Evolutionary conservation across 1,284 basidiomycete species (phyloP).

Genomic region (Cystobasidium sp.): DNA sequence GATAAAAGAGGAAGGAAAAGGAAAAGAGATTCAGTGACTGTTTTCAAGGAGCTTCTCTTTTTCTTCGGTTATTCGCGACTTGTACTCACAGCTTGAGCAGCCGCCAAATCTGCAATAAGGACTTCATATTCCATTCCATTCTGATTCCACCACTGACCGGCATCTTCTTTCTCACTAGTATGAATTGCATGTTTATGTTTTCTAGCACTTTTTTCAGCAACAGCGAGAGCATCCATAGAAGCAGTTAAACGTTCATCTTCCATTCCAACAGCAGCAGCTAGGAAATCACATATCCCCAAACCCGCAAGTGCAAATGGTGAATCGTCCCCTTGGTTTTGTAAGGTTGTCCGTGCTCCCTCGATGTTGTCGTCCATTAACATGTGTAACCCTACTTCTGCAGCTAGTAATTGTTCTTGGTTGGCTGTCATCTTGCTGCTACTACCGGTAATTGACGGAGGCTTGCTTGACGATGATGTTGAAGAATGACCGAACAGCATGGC

Average conservation of each 20-base stretch:
- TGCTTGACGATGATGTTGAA: not conserved
- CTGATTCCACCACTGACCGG: conserved; percentile 46
- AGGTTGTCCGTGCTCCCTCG: conserved; percentile 24
- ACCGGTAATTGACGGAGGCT: not conserved
- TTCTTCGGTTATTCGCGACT: not conserved
- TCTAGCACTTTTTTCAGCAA: conserved; percentile 44
- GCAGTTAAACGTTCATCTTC: conserved; percentile 47
- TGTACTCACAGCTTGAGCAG: conserved; percentile 45
- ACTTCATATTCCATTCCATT: conserved; percentile 50
- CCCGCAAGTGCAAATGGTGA: conserved; percentile 47
- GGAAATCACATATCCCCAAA: conserved; percentile 48
- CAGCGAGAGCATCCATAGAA: conserved; percentile 45
- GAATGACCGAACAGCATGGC: not conserved
- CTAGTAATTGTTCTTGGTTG: conserved; percentile 31
- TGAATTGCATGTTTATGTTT: conserved; percentile 33
- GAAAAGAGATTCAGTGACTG: not conserved
- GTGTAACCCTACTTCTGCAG: conserved; percentile 43
- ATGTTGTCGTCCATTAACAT: conserved; percentile 49
- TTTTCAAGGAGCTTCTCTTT: not conserved
- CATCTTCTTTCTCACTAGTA: conserved; percentile 27
- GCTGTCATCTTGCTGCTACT: conserved; percentile 7
- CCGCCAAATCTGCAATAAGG: conserved; percentile 47
- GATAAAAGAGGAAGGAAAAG: not conserved
- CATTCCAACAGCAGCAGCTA: conserved; percentile 47
- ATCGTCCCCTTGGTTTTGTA: conserved; percentile 32